Conservation (phyloP, 169 alveolate genomes). For the Eimeria praecox region DNA sequence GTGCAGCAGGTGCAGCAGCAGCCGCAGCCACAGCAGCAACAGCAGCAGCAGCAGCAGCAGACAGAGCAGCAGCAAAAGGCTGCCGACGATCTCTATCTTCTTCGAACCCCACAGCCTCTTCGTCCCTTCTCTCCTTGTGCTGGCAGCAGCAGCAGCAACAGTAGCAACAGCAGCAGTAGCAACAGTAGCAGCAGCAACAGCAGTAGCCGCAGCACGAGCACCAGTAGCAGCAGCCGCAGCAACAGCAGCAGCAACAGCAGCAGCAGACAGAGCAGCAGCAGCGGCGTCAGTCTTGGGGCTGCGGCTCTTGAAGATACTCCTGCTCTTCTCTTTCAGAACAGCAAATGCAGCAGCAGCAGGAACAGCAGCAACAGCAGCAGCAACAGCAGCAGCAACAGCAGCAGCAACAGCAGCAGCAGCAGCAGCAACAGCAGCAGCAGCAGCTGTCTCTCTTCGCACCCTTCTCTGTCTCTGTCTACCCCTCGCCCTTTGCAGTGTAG, state of each 20-base stretch:
- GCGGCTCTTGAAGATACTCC: background rate
- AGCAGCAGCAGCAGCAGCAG: background rate
- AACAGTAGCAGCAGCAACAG: background rate
- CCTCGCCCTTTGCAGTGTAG: background rate
- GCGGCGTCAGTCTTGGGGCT: background rate
- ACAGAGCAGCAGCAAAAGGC: background rate
- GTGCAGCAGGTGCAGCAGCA: conserved; percentile 9
- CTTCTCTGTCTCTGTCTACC: background rate
- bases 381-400: background rate
- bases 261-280: background rate
- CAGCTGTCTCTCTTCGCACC: conserved; percentile 7
- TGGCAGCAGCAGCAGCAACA: background rate
- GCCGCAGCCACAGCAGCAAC: conserved; percentile 62
- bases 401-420: background rate
- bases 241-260: background rate
- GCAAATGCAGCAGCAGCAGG: background rate
- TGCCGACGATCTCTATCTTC: background rate
- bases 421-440: conserved; percentile 4
- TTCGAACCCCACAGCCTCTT: background rate
- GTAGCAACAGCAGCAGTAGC: background rate
- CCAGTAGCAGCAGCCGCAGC: background rate
- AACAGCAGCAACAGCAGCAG: background rate
- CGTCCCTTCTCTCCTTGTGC: background rate
- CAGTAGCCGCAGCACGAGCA: background rate
- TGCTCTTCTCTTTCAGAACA: background rate